Base-by-base conservation (phyloP, 805 yeast genomes). In the Wickerhamomyces hampshirensis region DNA sequence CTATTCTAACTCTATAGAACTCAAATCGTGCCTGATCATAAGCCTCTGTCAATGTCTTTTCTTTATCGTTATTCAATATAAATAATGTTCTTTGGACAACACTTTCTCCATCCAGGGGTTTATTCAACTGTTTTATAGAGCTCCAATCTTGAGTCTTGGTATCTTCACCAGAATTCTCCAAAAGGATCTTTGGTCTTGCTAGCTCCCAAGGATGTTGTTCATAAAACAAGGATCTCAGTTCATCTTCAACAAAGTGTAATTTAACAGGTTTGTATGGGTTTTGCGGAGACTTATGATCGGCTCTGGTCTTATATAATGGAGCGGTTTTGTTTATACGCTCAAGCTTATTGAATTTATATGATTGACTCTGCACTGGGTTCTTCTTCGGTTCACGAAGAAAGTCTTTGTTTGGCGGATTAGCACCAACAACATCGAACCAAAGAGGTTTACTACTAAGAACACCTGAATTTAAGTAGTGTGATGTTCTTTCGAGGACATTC, bases 151-250 rank as follows among this genome's bases (percentile, higher is more conserved):
- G 68, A 6, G 58, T 53, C 3, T 50, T 40, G 28, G 59, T 51
- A 31, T 83, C 86, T 30, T 71, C 66, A 6, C 84, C 85, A 26
- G 71, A 69, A 51, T 78, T 84, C 59, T 93, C 98, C 31, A 88
- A 71, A 47, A 93, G 63, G 19, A 77, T 70, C 56, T 84, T 85
- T 11, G 98, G 96, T 48, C 95, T 75, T 2, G 98, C 86, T 36
- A 89, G 67, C 62, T 93, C 98, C 98, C 98, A 93, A 6, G 98
- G 98, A 62, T 93, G 98, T 57, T 89, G 96, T 40, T 78, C 77
- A 60, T 81, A 91, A 55, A 93, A 93, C 17, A 84, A 67, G 31
- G 74, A 69, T 65, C 98, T 77, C 48, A 93, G 62, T 50, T 81
- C 77, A 61, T 93, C 98, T 60, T 91, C 72, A 5, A 65, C 54